Evolutionary conservation across 208 protist genomes (phyloP).

Genomic region (Trypanosoma rangeli): DNA sequence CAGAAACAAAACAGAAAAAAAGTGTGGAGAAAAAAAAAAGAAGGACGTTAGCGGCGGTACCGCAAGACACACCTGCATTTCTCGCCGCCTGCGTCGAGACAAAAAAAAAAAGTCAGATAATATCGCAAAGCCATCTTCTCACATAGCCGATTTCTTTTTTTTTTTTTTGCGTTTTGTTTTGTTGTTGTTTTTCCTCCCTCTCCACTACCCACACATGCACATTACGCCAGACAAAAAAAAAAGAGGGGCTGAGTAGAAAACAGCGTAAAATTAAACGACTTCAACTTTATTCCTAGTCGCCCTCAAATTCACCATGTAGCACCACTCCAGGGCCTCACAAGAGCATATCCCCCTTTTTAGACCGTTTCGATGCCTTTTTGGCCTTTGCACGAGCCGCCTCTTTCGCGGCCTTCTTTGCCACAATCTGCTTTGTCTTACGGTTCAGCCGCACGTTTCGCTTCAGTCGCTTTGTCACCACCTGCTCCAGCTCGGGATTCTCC

Average conservation of each 20-base stretch:
- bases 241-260: neutral
- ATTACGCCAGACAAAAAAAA: conserved; percentile 18
- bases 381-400: conserved; percentile 58
- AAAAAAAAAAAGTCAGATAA: too few species aligned
- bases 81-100: too few species aligned
- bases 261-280: neutral
- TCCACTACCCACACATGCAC: neutral
- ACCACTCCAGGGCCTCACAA: neutral
- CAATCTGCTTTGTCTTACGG: conserved; percentile 63
- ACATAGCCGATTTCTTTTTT: too few species aligned
- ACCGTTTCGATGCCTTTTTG: conserved; percentile 55
- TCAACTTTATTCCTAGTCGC: neutral
- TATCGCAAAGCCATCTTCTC: too few species aligned
- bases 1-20: too few species aligned
- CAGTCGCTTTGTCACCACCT: conserved; percentile 66
- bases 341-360: conserved; percentile 23
- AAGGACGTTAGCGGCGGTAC: too few species aligned
- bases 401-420: conserved; percentile 50
- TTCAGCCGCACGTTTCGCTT: conserved; percentile 80
- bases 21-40: too few species aligned
- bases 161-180: too few species aligned
- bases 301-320: neutral
- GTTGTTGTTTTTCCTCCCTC: neutral
- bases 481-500: conserved; percentile 79
- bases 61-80: too few species aligned